Evolutionary conservation across 805 yeast species (phyloP).

Genomic region (Priceomyces haplophilus): DNA sequence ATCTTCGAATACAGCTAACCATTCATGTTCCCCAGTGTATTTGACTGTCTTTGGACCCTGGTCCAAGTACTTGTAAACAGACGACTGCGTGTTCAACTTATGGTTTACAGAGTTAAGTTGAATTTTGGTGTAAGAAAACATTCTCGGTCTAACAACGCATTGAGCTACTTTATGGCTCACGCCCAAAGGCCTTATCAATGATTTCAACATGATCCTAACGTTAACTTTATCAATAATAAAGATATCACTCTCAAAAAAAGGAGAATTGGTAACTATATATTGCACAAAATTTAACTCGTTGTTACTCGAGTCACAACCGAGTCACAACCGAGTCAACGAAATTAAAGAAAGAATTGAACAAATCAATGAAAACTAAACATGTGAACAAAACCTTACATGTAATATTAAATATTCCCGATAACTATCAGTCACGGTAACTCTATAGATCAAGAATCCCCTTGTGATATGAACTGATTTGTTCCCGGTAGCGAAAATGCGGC

Average conservation of each 20-base stretch:
- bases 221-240: background rate
- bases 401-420: too few species aligned
- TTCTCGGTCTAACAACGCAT: slow-evolving; percentile 2
- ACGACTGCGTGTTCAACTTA: slow-evolving; percentile 36
- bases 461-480: too few species aligned
- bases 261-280: background rate
- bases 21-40: slow-evolving; percentile 90
- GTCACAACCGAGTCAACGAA: slow-evolving; percentile 6
- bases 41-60: slow-evolving; percentile 49
- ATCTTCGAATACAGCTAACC: slow-evolving; percentile 85
- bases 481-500: too few species aligned
- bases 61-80: slow-evolving; percentile 36
- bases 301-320: background rate
- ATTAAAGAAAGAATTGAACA: too few species aligned
- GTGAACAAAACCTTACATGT: too few species aligned
- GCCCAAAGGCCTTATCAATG: background rate
- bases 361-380: too few species aligned
- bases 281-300: background rate
- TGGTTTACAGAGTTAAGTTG: slow-evolving; percentile 30
- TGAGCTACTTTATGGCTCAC: background rate
- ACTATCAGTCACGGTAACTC: too few species aligned
- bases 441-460: too few species aligned
- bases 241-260: background rate
- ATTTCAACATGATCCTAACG: slow-evolving; percentile 1
- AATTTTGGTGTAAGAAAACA: slow-evolving; percentile 9